Evolutionary conservation across 768 basidiomycete species (phyloP).

Genomic region (Cystobasidium ongulense): DNA sequence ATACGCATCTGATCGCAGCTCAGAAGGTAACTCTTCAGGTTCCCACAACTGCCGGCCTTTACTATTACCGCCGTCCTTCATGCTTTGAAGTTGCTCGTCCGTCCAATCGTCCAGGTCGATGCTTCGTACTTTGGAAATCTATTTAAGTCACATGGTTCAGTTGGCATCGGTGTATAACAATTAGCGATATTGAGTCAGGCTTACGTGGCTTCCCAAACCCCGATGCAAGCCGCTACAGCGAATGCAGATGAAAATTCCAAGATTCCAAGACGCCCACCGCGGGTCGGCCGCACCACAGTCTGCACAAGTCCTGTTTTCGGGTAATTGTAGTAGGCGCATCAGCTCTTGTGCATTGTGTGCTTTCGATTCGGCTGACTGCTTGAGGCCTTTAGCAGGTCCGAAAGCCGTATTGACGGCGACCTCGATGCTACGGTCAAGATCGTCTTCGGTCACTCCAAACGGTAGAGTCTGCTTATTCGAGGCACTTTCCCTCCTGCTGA

Average conservation of each 20-base stretch:
- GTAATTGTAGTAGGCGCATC: neutral
- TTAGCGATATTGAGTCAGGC: too few relatives aligned
- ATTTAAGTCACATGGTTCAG: too few relatives aligned
- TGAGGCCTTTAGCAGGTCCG: neutral
- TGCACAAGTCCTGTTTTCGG: slow-evolving; percentile 20
- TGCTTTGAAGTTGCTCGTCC: slow-evolving; percentile 37
- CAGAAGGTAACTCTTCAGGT: neutral
- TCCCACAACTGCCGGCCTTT: slow-evolving; percentile 31
- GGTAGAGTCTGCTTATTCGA: neutral
- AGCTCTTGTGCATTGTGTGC: slow-evolving; percentile 10
- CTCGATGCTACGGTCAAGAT: slow-evolving; percentile 21
- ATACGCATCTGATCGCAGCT: neutral
- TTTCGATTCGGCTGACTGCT: slow-evolving; percentile 20
- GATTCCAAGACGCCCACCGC: slow-evolving; percentile 33
- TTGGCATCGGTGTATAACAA: too few relatives aligned
- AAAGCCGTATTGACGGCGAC: slow-evolving; percentile 20
- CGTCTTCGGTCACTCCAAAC: neutral
- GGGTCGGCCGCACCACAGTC: slow-evolving; percentile 23
- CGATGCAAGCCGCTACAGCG: slow-evolving; percentile 37
- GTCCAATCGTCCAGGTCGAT: slow-evolving; percentile 35
- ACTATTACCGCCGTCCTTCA: slow-evolving; percentile 35
- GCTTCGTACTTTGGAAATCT: slow-evolving; percentile 9
- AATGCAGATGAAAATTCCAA: slow-evolving; percentile 32
- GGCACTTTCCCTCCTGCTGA: neutral
- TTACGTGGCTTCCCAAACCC: slow-evolving; percentile 34